Evolutionary conservation across 352 stramenopile genomes (phyloP), one percentile per base, ranked within the genome.

Genomic region (Phytophthora constricta): DNA sequence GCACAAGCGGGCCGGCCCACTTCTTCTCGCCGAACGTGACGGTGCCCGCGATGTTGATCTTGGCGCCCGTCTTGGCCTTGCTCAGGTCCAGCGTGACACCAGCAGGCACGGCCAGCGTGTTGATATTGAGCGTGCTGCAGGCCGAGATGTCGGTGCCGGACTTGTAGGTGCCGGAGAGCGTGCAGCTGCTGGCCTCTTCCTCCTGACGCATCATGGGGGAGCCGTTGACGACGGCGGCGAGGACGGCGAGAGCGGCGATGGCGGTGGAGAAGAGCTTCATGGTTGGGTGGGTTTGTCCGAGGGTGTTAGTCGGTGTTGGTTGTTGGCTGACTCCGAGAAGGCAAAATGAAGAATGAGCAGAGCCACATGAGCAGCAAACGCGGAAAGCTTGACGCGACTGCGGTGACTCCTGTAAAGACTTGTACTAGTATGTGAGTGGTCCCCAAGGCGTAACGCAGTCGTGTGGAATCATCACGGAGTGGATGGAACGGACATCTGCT

Each of bases 21-120:
- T 58, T 61, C 14, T 55, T 48, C 5, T 50, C 65, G 20, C 62
- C 70, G 54, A 82, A 82, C 17, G 65, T 82, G 3, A 64, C 71
- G 4, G 66, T 79, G 27, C 70, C 74, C 20, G 42, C 34, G 58
- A 82, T 72, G 0, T 62, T 66, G 26, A 82, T 78, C 17, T 56
- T 63, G 14, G 74, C 65, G 5, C 74, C 74, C 2, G 19, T 43
- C 48, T 70, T 68, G 19, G 65, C 34, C 8, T 58, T 66, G 42
- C 52, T 77, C 33, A 82, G 47, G 47, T 82, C 66, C 4, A 82
- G 45, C 8, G 59, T 82, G 48, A 71, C 62, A 2, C 70, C 67
- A 17, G 62, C 62, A 11, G 70, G 74, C 17, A 79, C 74, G 8
- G 57, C 63, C 5, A 82, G 53, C 13, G 59, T 45, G 5, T 33